Evolutionary conservation across 2,329 filamentous ascomycete genomes (phyloP).

Genomic region (Epichloe hybrida): DNA sequence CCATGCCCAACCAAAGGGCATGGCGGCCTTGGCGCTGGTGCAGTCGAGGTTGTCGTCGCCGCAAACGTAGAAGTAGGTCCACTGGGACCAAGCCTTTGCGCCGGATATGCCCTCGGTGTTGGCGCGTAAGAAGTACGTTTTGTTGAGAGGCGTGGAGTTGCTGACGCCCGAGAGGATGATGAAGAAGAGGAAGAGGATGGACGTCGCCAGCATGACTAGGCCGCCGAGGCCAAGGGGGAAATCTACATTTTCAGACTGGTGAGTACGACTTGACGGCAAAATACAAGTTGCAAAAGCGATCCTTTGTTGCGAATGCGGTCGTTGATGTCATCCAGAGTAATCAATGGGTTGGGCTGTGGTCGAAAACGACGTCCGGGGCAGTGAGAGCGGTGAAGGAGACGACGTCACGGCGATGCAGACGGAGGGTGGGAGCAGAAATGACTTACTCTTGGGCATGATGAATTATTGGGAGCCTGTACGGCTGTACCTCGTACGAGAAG

Average conservation of each 20-base stretch:
- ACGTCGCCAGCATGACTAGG: conserved; percentile 35
- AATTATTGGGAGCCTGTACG: background rate
- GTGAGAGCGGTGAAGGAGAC: too few species aligned
- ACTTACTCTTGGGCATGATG: conserved; percentile 10
- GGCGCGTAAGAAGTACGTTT: conserved; percentile 77
- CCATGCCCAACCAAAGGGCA: conserved; percentile 63
- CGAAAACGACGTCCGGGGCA: too few species aligned
- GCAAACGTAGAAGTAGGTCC: conserved; percentile 86
- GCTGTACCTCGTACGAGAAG: background rate
- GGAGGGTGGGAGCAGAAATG: background rate
- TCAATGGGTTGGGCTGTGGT: too few species aligned
- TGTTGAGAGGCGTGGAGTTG: conserved; percentile 43
- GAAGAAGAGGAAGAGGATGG: conserved; percentile 43
- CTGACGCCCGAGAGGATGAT: conserved; percentile 42
- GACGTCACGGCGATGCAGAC: too few species aligned
- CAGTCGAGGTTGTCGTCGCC: conserved; percentile 52
- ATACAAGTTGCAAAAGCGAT: too few species aligned
- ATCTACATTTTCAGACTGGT: conserved; percentile 16
- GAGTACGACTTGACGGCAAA: background rate
- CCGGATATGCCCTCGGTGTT: conserved; percentile 60
- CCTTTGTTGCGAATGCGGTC: too few species aligned
- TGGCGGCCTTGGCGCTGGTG: conserved; percentile 43
- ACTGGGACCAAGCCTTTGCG: conserved; percentile 56
- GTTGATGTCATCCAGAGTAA: too few species aligned
- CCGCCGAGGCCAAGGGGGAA: conserved; percentile 27